Conservation (phyloP, 139 green algal species). For the Pycnococcus provasolii region DNA sequence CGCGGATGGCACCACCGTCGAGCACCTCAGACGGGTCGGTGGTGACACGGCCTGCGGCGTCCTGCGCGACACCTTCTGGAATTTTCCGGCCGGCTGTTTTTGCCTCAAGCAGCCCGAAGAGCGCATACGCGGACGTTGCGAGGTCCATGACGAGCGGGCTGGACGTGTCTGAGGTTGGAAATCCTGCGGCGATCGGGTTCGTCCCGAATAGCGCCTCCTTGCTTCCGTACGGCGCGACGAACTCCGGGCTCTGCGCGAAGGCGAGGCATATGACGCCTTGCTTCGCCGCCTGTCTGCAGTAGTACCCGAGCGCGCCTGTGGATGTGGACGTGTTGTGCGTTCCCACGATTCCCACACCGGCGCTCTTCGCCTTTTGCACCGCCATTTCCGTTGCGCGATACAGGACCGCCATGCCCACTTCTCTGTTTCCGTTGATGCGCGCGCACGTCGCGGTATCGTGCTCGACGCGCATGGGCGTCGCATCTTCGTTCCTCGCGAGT, state of each 20-base stretch:
- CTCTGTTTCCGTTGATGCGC: slow-evolving; percentile 50
- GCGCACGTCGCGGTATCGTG: slow-evolving; percentile 47
- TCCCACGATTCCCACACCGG: slow-evolving; percentile 57
- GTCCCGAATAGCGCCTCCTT: slow-evolving; percentile 66
- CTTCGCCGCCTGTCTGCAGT: slow-evolving; percentile 41
- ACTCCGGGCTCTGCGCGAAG: slow-evolving; percentile 63
- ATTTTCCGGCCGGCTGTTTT: slow-evolving; percentile 49
- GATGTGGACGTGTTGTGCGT: slow-evolving; percentile 55
- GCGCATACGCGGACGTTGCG: slow-evolving; percentile 57
- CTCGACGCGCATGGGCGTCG: slow-evolving; percentile 29
- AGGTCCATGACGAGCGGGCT: slow-evolving; percentile 53
- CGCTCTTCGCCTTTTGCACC: slow-evolving; percentile 37
- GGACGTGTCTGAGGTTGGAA: slow-evolving; percentile 24
- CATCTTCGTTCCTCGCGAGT: slow-evolving; percentile 33
- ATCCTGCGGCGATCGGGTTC: slow-evolving; percentile 61
- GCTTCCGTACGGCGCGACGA: slow-evolving; percentile 56
- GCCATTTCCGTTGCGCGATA: slow-evolving; percentile 43
- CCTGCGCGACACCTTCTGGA: slow-evolving; percentile 45
- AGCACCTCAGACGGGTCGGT: slow-evolving; percentile 54
- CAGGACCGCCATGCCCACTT: slow-evolving; percentile 56
- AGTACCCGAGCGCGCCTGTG: slow-evolving; percentile 61
- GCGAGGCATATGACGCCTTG: slow-evolving; percentile 56
- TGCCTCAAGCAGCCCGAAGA: slow-evolving; percentile 62
- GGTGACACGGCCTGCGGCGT: slow-evolving; percentile 45
- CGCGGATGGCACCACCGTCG: slow-evolving; percentile 50